Conservation (phyloP, 257 asterid genomes). For the Petunia secreta region DNA sequence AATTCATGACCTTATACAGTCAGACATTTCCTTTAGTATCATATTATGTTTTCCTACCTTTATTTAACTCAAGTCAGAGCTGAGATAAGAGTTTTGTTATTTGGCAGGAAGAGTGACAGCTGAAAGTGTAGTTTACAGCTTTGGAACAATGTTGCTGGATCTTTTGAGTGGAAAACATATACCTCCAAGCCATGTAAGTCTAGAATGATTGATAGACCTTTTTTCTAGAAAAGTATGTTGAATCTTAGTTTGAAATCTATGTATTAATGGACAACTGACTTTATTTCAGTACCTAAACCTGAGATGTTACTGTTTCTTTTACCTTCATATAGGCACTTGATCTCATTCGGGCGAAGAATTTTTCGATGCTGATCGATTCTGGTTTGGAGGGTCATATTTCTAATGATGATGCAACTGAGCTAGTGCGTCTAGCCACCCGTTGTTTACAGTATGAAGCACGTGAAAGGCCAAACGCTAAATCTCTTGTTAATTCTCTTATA, state of each 20-base stretch:
- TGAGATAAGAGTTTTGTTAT: constrained; percentile 8
- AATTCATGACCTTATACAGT: background rate
- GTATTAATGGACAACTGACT: background rate
- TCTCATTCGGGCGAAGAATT: constrained; percentile 80
- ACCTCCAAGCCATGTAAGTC: constrained; percentile 61
- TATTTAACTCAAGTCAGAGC: background rate
- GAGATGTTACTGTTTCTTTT: background rate
- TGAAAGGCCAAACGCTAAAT: constrained; percentile 86
- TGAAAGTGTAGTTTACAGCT: constrained; percentile 60
- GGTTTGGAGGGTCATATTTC: constrained; percentile 93
- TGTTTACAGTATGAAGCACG: constrained; percentile 91
- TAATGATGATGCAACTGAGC: constrained; percentile 82
- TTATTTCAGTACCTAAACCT: background rate
- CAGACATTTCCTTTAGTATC: background rate
- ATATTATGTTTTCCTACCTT: background rate
- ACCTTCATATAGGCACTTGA: constrained; percentile 71
- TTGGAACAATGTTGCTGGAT: constrained; percentile 58
- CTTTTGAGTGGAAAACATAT: constrained; percentile 64
- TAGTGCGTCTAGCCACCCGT: constrained; percentile 83
- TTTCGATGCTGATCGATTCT: constrained; percentile 81
- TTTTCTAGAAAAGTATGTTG: background rate
- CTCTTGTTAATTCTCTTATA: constrained; percentile 63
- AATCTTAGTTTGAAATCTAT: constrained; percentile 11
- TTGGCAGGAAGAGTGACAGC: constrained; percentile 56
- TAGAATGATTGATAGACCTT: background rate